Evolutionary conservation across 2,329 filamentous ascomycete genomes (phyloP), one percentile per base, ranked within the genome.

Genomic region (Cordyceps sp.): DNA sequence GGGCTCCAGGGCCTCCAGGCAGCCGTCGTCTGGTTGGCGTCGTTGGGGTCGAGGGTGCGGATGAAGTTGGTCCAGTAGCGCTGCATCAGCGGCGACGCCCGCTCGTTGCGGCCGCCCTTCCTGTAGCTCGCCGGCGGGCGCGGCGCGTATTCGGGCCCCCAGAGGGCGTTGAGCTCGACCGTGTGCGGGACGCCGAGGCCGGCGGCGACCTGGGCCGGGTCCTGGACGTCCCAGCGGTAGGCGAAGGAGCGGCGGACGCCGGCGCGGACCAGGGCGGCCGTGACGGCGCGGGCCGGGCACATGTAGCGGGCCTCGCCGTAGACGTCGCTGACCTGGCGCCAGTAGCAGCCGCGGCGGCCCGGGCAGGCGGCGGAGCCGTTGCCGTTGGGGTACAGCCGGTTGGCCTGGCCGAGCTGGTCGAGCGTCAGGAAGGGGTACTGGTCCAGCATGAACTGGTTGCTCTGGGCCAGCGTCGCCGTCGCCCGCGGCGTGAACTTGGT

Each of bases 41-140:
- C 48, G 26, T 85, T 86, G 0, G 80, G 80, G 47, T 86, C 60
- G 24, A 72, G 62, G 1, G 59, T 61, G 18, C 67, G 56, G 37
- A 86, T 72, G 46, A 86, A 86, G 39, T 73, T 80, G 2, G 73
- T 69, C 77, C 78, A 85, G 50, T 84, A 86, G 0, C 61, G 65
- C 44, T 82, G 75, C 19, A 79, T 65, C 0, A 78, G 53, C 0
- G 67, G 59, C 1, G 78, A 61, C 6, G 78, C 70, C 0, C 46
- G 45, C 2, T 56, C 63, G 39, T 84, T 83, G 12, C 53, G 50
- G 12, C 55, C 57, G 4, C 57, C 59, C 0, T 55, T 46, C 7
- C 48, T 48, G 41, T 82, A 83, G 29, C 67, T 74, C 3, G 45
- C 44, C 0, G 76, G 75, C 2, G 62, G 55, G 54, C 57, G 52